Evolutionary conservation across 1,284 basidiomycete genomes (phyloP), one percentile per base, ranked within the genome.

Genomic region (Neonothopanus nambi): DNA sequence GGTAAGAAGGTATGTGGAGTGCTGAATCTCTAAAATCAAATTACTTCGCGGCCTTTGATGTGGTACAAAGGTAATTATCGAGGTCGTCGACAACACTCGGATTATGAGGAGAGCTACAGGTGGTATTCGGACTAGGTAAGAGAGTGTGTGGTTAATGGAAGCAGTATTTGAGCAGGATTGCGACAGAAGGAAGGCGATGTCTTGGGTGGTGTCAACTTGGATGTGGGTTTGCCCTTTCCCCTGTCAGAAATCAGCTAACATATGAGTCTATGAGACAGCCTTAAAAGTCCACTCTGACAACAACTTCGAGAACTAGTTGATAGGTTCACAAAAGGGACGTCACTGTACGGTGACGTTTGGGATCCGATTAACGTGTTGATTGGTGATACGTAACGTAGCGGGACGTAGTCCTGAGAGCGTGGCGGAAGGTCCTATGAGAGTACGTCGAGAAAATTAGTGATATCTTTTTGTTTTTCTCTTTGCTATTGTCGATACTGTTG

Each of bases 61-160:
- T n/a, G 13, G 15, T 17, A 20, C 55, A 7, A 57, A 91, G 87
- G 90, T 93, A 37, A 82, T 97, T 57, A 79, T 95, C 56, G 95
- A 98, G 71, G n/a, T n/a, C 94, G 92, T 70, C 95, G 98, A 75
- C 85, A 89, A 66, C 93, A 96, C 73, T 81, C 87, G 55, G 91
- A 96, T 66, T 98, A 97, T 72, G 91, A 95, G 63, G 85, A 84
- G 52, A 85, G 88, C 36, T 81, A 94, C 59, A 73, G 72, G 17
- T 95, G 91, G 90, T 76, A 94, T 33, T 75, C 95, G 42, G 73
- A 77, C 48, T 78, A 81, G 54, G 66, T 90, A 15, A 83, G 87
- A 65, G 84, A 89, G 65, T 98, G 96, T 72, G 81, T 84, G 40
- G 73, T 74, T 3, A 83, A 89, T 60, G 85, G 85, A n/a, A 74